These are phyloP conservation scores for Hyphochytrium catenoides DNA, from an alignment of 352 stramenopile species.

Conservation along the genomic window DNA sequence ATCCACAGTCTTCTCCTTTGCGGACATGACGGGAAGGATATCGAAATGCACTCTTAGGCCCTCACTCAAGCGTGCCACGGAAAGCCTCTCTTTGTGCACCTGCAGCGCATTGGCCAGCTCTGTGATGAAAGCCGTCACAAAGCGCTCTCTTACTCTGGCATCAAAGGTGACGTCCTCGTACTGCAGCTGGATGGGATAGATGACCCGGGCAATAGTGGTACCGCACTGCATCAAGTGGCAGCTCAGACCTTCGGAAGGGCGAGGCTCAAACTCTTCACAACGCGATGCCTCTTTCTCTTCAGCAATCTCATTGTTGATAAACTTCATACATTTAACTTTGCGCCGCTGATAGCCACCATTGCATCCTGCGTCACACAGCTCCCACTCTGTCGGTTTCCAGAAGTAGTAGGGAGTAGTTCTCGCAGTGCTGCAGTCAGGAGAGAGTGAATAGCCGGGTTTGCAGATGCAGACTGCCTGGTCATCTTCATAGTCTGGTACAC, in stretches of 20 bases:
- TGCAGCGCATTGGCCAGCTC: slow-evolving; percentile 30
- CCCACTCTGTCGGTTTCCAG: slow-evolving; percentile 30
- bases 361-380: slow-evolving; percentile 27
- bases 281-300: no score
- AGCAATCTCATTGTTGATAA: no score
- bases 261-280: no score
- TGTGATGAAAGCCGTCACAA: slow-evolving; percentile 31
- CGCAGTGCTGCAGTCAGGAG: slow-evolving; percentile 32
- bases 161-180: slow-evolving; percentile 44
- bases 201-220: slow-evolving; percentile 29
- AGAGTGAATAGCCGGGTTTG: slow-evolving; percentile 23
- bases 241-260: no score
- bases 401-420: slow-evolving; percentile 15
- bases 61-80: slow-evolving; percentile 22
- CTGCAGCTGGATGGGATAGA: slow-evolving; percentile 39
- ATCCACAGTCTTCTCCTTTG: slow-evolving; percentile 29
- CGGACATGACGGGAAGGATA: slow-evolving; percentile 25
- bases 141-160: slow-evolving; percentile 19
- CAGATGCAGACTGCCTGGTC: slow-evolving; percentile 25
- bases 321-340: slow-evolving; percentile 16
- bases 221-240: slow-evolving; percentile 48
- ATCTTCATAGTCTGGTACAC: slow-evolving; percentile 30
- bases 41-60: slow-evolving; percentile 35
- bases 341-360: slow-evolving; percentile 24
- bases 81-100: slow-evolving; percentile 22